These are phyloP conservation scores for Macrotyloma uniflorum DNA, from an alignment of 306 rosid genomes.

Conservation along the genomic window DNA sequence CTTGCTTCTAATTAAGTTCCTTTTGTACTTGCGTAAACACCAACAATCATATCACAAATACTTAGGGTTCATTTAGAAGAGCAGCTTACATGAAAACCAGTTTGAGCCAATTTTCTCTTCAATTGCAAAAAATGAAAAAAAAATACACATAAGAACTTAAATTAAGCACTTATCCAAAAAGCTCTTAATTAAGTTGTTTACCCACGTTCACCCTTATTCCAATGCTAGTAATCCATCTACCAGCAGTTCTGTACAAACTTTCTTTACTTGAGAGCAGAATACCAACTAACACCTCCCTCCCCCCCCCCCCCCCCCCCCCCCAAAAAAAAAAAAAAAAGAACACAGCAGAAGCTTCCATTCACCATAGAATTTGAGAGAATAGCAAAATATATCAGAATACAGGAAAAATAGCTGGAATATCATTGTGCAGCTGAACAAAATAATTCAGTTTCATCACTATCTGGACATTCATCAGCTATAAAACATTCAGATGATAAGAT, in stretches of 20 bases:
- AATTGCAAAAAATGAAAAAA: background rate
- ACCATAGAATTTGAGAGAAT: background rate
- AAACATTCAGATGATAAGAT: background rate
- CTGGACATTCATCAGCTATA: background rate
- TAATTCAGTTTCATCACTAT: background rate
- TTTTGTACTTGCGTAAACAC: background rate
- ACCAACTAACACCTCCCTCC: no score
- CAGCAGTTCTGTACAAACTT: background rate
- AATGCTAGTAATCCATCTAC: background rate
- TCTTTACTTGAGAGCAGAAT: background rate
- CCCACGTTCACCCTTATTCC: background rate
- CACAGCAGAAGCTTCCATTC: background rate
- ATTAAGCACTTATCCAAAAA: background rate
- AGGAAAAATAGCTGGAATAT: background rate
- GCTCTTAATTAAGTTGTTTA: background rate
- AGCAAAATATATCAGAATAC: background rate
- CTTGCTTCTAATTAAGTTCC: constrained; percentile 1
- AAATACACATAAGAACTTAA: background rate
- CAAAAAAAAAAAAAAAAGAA: no score
- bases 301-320: no score
- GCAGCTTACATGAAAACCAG: background rate
- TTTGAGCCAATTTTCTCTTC: background rate
- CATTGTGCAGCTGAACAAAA: background rate
- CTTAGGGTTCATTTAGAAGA: background rate
- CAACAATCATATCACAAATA: background rate